phyloP scores from a whole-genome alignment of 345 rosid genomes.

The Rhodomyrtus tomentosa region DNA sequence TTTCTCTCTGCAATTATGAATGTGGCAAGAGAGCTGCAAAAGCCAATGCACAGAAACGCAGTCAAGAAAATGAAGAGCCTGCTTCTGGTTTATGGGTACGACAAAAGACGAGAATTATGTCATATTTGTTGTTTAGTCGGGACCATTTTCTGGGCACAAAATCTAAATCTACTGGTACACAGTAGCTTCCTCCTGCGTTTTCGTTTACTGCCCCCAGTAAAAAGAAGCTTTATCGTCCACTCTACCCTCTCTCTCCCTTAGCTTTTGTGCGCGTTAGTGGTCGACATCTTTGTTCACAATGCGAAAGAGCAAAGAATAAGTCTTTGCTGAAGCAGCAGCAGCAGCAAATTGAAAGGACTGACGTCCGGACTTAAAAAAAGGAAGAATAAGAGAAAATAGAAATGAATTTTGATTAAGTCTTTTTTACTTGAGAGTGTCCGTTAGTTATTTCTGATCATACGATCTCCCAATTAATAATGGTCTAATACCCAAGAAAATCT shows the following conservation, averaged over 20 bases:
- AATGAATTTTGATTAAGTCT: neutral
- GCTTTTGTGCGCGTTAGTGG: neutral
- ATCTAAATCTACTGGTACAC: neutral
- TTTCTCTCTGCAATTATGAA: neutral
- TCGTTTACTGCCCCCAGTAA: neutral
- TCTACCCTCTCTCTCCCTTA: neutral
- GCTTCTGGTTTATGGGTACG: neutral
- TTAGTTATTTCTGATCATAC: too few species aligned
- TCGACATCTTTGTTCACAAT: neutral
- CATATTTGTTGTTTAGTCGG: neutral
- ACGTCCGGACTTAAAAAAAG: neutral
- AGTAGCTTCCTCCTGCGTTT: neutral
- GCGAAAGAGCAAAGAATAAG: neutral
- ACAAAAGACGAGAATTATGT: neutral
- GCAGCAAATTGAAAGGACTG: neutral
- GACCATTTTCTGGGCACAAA: neutral
- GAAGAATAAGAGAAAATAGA: neutral
- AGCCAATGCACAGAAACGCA: neutral
- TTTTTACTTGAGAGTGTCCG: too few species aligned
- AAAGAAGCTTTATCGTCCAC: neutral
- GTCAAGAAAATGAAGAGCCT: neutral
- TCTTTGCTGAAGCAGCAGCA: neutral
- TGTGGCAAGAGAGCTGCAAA: neutral
- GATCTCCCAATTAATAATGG: too few species aligned
- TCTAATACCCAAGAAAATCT: too few species aligned